A percentile compares a stretch with the other conserved stretches of the same genome.
These are phyloP conservation scores for Coelastrella sp. DNA, from an alignment of 139 green algal species.

Conservation along the genomic window DNA sequence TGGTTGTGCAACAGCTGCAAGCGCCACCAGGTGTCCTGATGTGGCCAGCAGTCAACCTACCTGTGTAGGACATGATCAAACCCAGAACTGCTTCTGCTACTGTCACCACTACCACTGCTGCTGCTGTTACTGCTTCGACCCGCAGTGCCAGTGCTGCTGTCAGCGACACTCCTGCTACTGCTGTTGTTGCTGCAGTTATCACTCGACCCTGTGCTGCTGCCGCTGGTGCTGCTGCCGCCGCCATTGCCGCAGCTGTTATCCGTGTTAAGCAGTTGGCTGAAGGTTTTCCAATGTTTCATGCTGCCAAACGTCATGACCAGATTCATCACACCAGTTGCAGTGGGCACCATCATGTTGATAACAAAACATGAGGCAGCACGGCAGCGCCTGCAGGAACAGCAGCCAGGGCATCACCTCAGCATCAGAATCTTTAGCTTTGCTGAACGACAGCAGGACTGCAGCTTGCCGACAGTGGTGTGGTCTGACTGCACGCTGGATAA, in stretches of 20 bases:
- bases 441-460: neutral
- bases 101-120: neutral
- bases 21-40: neutral
- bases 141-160: neutral
- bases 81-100: neutral
- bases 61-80: constrained; percentile 30
- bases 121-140: neutral
- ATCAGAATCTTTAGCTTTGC: neutral
- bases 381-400: constrained; percentile 14
- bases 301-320: constrained; percentile 42
- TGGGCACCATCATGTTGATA: constrained; percentile 45
- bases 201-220: neutral
- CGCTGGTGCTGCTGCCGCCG: neutral
- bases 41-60: neutral
- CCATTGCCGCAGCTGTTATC: constrained; percentile 8
- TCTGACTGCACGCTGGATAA: neutral
- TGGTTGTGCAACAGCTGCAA: neutral
- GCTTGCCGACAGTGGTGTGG: neutral
- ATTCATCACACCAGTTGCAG: constrained; percentile 1
- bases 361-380: constrained; percentile 31
- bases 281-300: constrained; percentile 1
- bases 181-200: neutral
- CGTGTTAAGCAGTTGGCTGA: neutral
- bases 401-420: neutral
- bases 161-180: neutral